Evolutionary conservation across 805 yeast species (phyloP), one percentile per base, ranked within the genome.

Genomic region (Metschnikowia sp.): DNA sequence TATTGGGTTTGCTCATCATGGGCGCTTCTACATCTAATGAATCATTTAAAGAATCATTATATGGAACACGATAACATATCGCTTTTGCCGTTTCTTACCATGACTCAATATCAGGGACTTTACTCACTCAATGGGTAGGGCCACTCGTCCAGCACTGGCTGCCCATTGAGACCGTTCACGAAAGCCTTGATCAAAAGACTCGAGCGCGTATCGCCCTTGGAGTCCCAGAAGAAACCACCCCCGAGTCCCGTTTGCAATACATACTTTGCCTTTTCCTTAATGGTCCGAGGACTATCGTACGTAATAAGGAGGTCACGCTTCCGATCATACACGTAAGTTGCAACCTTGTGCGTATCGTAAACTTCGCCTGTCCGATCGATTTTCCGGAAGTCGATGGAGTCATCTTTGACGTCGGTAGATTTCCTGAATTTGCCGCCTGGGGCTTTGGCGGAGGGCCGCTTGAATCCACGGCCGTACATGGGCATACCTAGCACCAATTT

Each of bases 221-320:
- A 84, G 58, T 92, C 97, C 98, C 98, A 92, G 84, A 88, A 91
- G 81, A 94, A 83, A 0, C 87, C 96, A 0, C 99, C 98, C 0
- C 84, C 95, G 9, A 90, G 66, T 0, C 69, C 59, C 7, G 68
- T 63, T 18, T 64, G 55, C 35, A 53, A 56, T 8, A 85, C 80
- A 56, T 79, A 89, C 29, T 68, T 57, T 0, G 88, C 89, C 62
- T 92, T 94, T 13, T 57, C 56, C 8, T 61, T 57, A 2, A 77
- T 79, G 2, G 84, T 74, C 4, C 71, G 68, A 0, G 70, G 70
- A 51, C 78, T 84, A 61, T 92, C 99, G 63, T 86, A 92, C n/a
- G 51, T 39, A 10, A 51, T 38, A 8, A 56, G 44, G 12, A 44
- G 32, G 15, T 42, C 28, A 28, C 48, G 35, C 10, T 34, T 32